Conservation (phyloP, 257 asterid species). For the Fraxinus americana region DNA sequence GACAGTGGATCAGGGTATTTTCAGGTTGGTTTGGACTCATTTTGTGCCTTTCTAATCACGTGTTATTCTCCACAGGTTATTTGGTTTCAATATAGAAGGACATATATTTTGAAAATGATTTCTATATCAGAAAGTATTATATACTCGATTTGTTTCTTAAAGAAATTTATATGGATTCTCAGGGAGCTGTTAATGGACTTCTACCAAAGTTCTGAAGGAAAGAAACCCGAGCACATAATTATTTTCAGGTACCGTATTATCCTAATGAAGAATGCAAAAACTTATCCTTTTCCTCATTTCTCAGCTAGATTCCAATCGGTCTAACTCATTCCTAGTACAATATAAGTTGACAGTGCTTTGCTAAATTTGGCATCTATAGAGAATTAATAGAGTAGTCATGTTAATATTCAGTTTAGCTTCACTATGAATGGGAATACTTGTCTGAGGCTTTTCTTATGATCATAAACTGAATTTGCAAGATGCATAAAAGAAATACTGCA, state of each 20-base stretch:
- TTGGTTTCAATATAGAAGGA: background rate
- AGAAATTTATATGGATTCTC: conserved; percentile 11
- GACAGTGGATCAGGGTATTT: conserved; percentile 52
- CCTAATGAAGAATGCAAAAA: background rate
- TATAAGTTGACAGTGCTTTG: no score
- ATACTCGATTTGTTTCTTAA: background rate
- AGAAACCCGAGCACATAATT: conserved; percentile 61
- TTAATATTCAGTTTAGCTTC: background rate
- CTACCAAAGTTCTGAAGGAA: conserved; percentile 34
- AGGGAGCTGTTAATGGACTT: conserved; percentile 66
- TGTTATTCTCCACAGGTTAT: background rate
- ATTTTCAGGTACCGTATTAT: conserved; percentile 57
- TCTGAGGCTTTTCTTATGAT: no score
- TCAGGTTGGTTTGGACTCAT: conserved; percentile 44
- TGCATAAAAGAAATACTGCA: no score
- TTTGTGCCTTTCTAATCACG: background rate
- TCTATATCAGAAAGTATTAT: background rate
- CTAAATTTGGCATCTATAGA: no score
- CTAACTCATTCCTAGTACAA: background rate
- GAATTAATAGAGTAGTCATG: no score
- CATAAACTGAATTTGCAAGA: no score
- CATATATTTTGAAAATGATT: background rate
- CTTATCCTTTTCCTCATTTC: no score
- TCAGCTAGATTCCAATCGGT: background rate
- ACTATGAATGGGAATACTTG: no score